Evolutionary conservation across 495 filamentous ascomycete genomes (phyloP).

Genomic region (Neurospora sp.): DNA sequence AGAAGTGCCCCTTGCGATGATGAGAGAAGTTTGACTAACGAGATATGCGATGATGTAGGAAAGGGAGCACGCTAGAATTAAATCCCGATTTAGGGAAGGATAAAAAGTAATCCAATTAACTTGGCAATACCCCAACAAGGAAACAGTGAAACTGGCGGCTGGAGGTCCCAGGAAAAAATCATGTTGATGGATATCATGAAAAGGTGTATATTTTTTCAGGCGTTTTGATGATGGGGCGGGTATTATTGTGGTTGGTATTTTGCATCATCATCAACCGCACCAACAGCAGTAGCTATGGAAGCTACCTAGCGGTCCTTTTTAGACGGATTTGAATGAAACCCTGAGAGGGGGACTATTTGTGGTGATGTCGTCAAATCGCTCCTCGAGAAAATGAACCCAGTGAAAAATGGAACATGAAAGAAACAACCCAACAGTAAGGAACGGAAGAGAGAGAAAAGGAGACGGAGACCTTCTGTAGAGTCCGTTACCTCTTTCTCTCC

Average conservation of each 20-base stretch:
- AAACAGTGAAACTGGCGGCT: not conserved
- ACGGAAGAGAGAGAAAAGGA: not conserved
- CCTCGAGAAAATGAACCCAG: conserved; percentile 1
- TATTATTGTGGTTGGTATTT: conserved; percentile 1
- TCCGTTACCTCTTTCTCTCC: conserved; percentile 63
- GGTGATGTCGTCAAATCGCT: not conserved
- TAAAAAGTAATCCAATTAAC: not conserved
- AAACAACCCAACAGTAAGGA: not conserved
- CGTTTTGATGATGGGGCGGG: not conserved
- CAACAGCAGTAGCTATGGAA: not conserved
- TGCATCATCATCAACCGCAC: not conserved
- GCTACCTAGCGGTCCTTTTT: not conserved
- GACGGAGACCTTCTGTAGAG: not conserved
- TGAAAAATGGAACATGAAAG: conserved; percentile 5
- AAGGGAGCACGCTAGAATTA: not conserved
- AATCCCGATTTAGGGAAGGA: not conserved
- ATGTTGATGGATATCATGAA: not conserved
- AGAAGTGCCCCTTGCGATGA: conserved; percentile 10
- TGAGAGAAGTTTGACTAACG: not conserved
- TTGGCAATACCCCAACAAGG: not conserved
- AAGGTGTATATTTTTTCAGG: conserved; percentile 6
- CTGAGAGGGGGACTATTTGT: conserved; percentile 3
- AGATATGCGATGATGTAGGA: not conserved
- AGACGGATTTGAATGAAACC: not conserved
- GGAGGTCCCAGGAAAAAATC: not conserved